Evolutionary conservation across 225 moss, liverwort and hornwort species (phyloP), one percentile per base, ranked within the genome.

Genomic region (Thuidium tamariscinum): DNA sequence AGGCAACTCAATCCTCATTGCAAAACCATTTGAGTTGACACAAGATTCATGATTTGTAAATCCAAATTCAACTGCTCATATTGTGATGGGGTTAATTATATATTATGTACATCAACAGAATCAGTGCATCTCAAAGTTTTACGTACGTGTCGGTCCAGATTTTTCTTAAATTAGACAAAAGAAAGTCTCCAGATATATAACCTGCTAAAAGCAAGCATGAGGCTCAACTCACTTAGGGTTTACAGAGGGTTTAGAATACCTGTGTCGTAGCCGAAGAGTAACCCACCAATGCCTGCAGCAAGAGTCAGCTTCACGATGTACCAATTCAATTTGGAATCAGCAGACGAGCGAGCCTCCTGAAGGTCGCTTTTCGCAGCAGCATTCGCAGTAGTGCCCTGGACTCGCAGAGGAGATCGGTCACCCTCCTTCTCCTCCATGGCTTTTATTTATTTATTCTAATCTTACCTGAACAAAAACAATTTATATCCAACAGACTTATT

Each of bases 211-310:
- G 71, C 7, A 46, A 60, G 7, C 11, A 83, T 17, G n/a, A 59
- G 26, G 12, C 37, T 55, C 39, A 55, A 30, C 22, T 39, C 39
- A 29, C 36, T 67, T 27, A 37, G 52, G 13, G n/a, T 11, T 55
- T 82, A 11, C 7, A 1, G 36, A 46, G 48, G 20, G 55, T 56
- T 73, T 11, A 16, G n/a, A n/a, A 13, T 90, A 96, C 98, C 98
- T 91, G 98, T 99, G 83, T 99, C 98, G 49, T 99, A 99, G 86
- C 97, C 97, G 67, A 97, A 99, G 67, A 99, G 91, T 10, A 99
- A 92, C 17, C 98, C 98, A 68, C 98, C 98, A 57, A 99, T 87
- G 51, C 98, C 98, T 51, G 98, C 98, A 23, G 93, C 92, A 56
- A 99, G 84, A 74, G 96, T 92, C 64, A 98, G 87, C 77, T 93